Percentiles rank a stretch among this genome's conserved stretches.
Evolutionary conservation across 257 asterid genomes (phyloP).

Genomic region (Solanum bulbocastanum): DNA sequence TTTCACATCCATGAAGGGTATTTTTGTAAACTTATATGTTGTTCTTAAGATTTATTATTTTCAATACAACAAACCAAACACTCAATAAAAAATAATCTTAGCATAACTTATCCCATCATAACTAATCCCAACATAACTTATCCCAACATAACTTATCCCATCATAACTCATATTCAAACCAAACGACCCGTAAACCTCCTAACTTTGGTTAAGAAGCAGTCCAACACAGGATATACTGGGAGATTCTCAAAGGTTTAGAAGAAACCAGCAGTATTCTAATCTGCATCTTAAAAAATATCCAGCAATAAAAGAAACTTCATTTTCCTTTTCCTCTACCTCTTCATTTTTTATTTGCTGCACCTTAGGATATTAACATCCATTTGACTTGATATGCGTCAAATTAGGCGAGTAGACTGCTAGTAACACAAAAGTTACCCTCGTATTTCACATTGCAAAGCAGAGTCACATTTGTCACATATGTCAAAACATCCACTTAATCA

Average conservation of each 20-base stretch:
- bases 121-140: too few species aligned
- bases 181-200: neutral
- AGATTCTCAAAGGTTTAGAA: neutral
- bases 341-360: neutral
- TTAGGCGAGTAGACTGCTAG: neutral
- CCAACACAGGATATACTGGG: neutral
- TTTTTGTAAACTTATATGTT: too few species aligned
- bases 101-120: too few species aligned
- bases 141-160: too few species aligned
- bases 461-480: neutral
- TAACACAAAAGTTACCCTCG: neutral
- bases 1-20: too few species aligned
- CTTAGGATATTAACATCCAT: neutral
- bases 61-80: too few species aligned
- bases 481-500: neutral
- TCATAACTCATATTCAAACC: too few species aligned
- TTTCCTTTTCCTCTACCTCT: neutral
- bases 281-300: neutral
- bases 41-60: too few species aligned
- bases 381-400: neutral
- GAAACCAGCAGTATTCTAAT: neutral
- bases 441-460: neutral
- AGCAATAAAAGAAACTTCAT: neutral
- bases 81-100: too few species aligned
- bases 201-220: neutral